Conservation (phyloP, 148 eudicot species). For the Rhododendron ovatum region DNA sequence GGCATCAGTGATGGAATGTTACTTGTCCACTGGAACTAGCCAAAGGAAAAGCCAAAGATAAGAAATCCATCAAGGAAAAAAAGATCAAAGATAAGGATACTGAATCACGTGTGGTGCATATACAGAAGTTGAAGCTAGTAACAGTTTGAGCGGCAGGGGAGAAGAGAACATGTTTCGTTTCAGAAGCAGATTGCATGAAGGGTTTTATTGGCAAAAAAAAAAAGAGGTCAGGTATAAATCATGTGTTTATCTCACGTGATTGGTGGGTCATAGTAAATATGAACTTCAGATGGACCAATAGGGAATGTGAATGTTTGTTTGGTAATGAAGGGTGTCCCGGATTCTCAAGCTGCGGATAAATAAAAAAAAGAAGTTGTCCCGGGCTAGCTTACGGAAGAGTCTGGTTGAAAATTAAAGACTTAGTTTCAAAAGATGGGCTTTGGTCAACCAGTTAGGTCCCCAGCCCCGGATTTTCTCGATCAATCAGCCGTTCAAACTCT, state of each 20-base stretch:
- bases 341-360: too few relatives aligned
- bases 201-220: neutral
- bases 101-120: constrained; percentile 3
- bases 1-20: neutral
- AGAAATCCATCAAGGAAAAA: neutral
- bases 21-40: neutral
- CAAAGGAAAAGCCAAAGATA: neutral
- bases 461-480: too few relatives aligned
- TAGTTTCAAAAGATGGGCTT: too few relatives aligned
- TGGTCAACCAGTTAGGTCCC: too few relatives aligned
- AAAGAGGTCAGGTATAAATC: neutral
- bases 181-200: neutral
- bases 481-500: too few relatives aligned
- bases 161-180: neutral
- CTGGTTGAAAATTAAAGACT: too few relatives aligned
- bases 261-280: neutral
- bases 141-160: neutral
- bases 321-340: too few relatives aligned
- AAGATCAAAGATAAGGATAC: neutral
- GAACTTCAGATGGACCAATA: neutral
- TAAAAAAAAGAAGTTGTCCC: too few relatives aligned
- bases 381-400: too few relatives aligned
- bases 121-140: neutral
- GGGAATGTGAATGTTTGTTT: neutral
- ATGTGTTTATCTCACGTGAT: neutral